phyloP scores from a whole-genome alignment of 495 filamentous ascomycete genomes.

The Aspergillus baeticus region DNA sequence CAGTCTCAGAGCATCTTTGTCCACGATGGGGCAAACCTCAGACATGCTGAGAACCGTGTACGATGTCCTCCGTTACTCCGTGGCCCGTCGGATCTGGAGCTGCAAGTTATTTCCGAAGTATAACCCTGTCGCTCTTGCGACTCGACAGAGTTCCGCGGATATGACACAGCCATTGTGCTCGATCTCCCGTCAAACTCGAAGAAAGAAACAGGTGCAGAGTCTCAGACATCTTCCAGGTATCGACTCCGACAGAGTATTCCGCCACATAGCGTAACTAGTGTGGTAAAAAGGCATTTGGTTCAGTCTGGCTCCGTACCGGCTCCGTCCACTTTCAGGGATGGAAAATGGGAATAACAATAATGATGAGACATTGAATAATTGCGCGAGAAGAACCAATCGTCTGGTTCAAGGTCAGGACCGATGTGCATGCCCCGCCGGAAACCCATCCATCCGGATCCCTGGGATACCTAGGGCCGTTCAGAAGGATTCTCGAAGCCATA shows the following conservation, averaged over 20 bases:
- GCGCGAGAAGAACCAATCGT: too few relatives aligned
- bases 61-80: neutral
- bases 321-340: neutral
- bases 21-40: neutral
- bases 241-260: too few relatives aligned
- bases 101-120: conserved; percentile 5
- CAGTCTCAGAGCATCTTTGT: neutral
- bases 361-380: too few relatives aligned
- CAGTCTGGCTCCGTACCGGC: neutral
- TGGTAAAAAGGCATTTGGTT: too few relatives aligned
- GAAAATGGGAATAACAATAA: too few relatives aligned
- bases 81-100: neutral
- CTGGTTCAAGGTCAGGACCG: too few relatives aligned
- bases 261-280: too few relatives aligned
- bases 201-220: too few relatives aligned
- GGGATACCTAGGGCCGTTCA: neutral
- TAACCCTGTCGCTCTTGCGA: neutral
- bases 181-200: too few relatives aligned
- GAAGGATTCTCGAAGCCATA: conserved; percentile 17
- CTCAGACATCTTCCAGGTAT: too few relatives aligned
- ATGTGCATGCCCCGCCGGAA: conserved; percentile 1
- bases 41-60: neutral
- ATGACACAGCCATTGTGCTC: too few relatives aligned
- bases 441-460: neutral
- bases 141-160: too few relatives aligned